A percentile compares a stretch with the other conserved stretches of the same genome.
phyloP scores from a whole-genome alignment of 2,329 filamentous ascomycete species.

The Ophiocordyceps camponoti-rufipedis region DNA sequence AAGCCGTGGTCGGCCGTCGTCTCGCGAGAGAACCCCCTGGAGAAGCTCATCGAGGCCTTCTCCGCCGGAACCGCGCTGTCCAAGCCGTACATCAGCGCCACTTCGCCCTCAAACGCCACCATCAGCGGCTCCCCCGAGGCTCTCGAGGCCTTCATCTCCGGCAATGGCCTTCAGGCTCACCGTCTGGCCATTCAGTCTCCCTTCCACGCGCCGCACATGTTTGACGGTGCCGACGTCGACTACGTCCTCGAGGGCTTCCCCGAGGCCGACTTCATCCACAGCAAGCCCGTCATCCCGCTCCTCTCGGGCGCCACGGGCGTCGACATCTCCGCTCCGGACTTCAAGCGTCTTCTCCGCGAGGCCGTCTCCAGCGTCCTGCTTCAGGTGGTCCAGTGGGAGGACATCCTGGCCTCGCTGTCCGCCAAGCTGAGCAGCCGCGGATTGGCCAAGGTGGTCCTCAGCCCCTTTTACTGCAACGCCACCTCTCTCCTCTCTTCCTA shows the following conservation, averaged over 20 bases:
- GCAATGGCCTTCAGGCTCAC: slow-evolving; percentile 3
- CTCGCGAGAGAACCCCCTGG: slow-evolving; percentile 2
- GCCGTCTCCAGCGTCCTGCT: background rate
- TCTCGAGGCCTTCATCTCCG: slow-evolving; percentile 4
- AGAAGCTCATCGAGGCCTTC: slow-evolving; percentile 1
- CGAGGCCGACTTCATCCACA: background rate
- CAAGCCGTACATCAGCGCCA: slow-evolving; percentile 9
- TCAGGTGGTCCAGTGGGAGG: background rate
- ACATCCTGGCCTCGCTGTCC: background rate
- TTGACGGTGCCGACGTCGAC: slow-evolving; percentile 1
- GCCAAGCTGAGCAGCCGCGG: background rate
- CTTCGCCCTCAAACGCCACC: slow-evolving; percentile 6
- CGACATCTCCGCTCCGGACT: background rate
- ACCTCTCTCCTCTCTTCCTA: background rate
- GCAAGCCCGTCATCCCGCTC: background rate
- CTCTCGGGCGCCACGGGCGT: background rate
- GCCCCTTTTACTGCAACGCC: slow-evolving; percentile 1
- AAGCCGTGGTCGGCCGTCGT: slow-evolving; percentile 6
- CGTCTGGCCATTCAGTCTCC: slow-evolving; percentile 7
- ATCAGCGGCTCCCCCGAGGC: slow-evolving; percentile 8
- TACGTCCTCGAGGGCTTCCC: background rate
- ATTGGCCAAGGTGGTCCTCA: background rate
- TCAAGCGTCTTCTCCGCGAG: background rate
- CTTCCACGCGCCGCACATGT: slow-evolving; percentile 9
- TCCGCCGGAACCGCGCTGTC: background rate